Evolutionary conservation across 164 flowering plant genomes (phyloP).

Genomic region (Platanus orientalis): DNA sequence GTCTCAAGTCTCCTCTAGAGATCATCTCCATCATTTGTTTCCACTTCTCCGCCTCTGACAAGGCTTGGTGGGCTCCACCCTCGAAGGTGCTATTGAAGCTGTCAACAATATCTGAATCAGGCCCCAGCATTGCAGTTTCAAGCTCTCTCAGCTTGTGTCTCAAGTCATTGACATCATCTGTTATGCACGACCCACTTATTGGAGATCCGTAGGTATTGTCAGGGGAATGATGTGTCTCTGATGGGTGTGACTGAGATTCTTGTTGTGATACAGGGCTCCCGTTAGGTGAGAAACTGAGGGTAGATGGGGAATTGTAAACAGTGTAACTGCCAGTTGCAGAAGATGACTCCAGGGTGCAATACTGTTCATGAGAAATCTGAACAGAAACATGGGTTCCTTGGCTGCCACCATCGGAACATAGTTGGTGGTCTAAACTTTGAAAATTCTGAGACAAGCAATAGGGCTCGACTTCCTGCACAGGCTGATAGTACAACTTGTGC

Average conservation of each 20-base stretch:
- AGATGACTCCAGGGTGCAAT: conserved; percentile 54
- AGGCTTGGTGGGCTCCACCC: conserved; percentile 9
- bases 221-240: conserved; percentile 34
- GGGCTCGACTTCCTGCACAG: conserved; percentile 26
- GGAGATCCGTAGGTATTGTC: conserved; percentile 38
- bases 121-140: conserved; percentile 62
- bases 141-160: conserved; percentile 52
- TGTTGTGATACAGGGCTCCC: conserved; percentile 43
- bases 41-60: conserved; percentile 34
- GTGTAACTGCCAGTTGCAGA: conserved; percentile 21
- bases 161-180: conserved; percentile 37
- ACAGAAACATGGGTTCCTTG: conserved; percentile 19
- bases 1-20: conserved; percentile 46
- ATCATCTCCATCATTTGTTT: conserved; percentile 38
- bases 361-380: conserved; percentile 24
- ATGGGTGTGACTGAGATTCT: conserved; percentile 34
- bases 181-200: conserved; percentile 33
- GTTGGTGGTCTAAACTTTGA: conserved; percentile 15
- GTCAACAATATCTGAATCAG: conserved; percentile 36
- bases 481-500: conserved; percentile 22
- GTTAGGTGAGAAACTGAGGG: conserved; percentile 39
- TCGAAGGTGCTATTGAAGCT: conserved; percentile 8
- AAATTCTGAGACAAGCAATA: conserved; percentile 19
- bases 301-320: conserved; percentile 39
- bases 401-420: conserved; percentile 26